Base-by-base conservation (phyloP, 176 grass and related monocot genomes). In the Microstegium vimineum region DNA sequence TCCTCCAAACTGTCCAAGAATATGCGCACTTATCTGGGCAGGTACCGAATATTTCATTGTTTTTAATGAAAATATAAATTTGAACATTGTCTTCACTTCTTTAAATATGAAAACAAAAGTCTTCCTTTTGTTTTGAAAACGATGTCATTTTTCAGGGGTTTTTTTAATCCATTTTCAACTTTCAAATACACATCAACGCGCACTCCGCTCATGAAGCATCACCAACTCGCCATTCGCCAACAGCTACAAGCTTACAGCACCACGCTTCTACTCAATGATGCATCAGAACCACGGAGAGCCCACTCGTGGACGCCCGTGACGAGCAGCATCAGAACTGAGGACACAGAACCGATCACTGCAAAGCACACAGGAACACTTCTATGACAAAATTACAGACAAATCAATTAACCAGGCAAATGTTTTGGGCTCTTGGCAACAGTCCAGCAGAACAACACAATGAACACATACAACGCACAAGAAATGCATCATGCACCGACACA, bases 391-490 rank as follows among this genome's bases (percentile, higher is more conserved):
- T 34, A 10, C 40, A 30, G 2, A 57, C 66, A 40, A 79, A 57
- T 22, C 2, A 13, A 49, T 66, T 47, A 74, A 18, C 37, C 1
- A 38, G 6, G 15, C 8, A 26, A 60, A 38, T 89, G 75, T 75
- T 11, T 32, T 33, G 8, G 38, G 9, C 9, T 2, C 22, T 25
- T 25, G 54, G n/a, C 60, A 32, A 71, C 22, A 2, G 10, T 27
- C n/a, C 59, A 28, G 15, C 60, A 2, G 11, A 15, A 15, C 57
- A 27, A 61, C 76, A 15, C 5, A 69, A 71, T 6, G 9, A 62
- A 26, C 71, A 33, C 71, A 81, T 41, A 35, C 14, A 59, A 64
- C 52, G 82, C 82, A 85, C 62, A 75, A 81, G 87, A 63, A 33
- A 89, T 89, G 82, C 76, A 81, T 41, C 52, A 28, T 27, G 34